These are phyloP conservation scores for Xylariaceae sp. DNA, from an alignment of 2,329 filamentous ascomycete species.

Conservation along the genomic window DNA sequence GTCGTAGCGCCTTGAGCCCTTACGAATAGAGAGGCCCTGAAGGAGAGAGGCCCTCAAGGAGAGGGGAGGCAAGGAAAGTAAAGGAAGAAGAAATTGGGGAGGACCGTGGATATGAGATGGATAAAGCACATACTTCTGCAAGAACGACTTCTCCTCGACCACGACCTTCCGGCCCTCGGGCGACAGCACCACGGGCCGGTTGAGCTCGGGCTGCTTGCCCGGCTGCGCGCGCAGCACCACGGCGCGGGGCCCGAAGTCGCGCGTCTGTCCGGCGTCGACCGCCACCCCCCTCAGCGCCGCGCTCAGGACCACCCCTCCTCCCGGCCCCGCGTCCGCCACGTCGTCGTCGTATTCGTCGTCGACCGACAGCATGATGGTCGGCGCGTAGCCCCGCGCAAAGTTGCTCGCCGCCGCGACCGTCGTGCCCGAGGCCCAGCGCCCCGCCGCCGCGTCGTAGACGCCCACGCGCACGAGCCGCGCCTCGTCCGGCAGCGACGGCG, in stretches of 20 bases:
- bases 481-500: slow-evolving; percentile 42
- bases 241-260: slow-evolving; percentile 57
- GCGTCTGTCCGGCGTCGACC: slow-evolving; percentile 57
- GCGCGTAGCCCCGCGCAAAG: slow-evolving; percentile 54
- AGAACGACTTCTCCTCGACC: slow-evolving; percentile 54
- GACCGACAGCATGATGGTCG: slow-evolving; percentile 47
- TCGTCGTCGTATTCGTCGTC: too few relatives aligned
- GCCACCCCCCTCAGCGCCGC: slow-evolving; percentile 46
- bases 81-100: neutral
- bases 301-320: slow-evolving; percentile 36
- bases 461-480: slow-evolving; percentile 49
- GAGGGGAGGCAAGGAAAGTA: neutral
- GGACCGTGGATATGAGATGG: neutral
- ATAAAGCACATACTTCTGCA: slow-evolving; percentile 55
- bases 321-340: too few relatives aligned
- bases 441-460: slow-evolving; percentile 41
- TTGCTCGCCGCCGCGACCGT: slow-evolving; percentile 49
- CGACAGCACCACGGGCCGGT: slow-evolving; percentile 55
- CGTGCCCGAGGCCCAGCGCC: slow-evolving; percentile 46
- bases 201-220: slow-evolving; percentile 52
- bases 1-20: too few relatives aligned
- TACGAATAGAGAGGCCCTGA: too few relatives aligned
- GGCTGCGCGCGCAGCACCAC: slow-evolving; percentile 37
- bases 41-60: neutral
- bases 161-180: slow-evolving; percentile 52